A percentile compares a stretch with the other conserved stretches of the same genome.
Evolutionary conservation across 495 filamentous ascomycete genomes (phyloP).

Genomic region (Talaromyces borbonicus): DNA sequence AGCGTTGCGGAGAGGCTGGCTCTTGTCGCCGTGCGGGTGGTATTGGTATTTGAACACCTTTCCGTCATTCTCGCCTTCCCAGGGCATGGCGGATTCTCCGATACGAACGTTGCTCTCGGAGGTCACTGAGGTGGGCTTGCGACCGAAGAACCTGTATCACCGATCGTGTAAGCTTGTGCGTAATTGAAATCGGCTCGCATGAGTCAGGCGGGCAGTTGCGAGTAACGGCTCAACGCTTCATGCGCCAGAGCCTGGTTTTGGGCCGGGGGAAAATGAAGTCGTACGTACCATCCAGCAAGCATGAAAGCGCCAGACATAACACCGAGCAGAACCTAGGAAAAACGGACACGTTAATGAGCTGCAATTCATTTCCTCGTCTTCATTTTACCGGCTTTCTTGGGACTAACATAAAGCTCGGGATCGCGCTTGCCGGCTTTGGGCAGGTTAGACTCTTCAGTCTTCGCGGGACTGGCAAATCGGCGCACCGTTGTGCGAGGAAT

Average conservation of each 20-base stretch:
- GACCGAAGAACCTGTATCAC: slow-evolving; percentile 46
- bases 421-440: slow-evolving; percentile 62
- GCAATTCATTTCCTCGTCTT: slow-evolving; percentile 10
- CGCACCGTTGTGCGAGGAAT: slow-evolving; percentile 29
- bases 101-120: slow-evolving; percentile 73
- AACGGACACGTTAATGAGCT: slow-evolving; percentile 6
- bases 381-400: slow-evolving; percentile 10
- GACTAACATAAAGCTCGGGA: slow-evolving; percentile 70
- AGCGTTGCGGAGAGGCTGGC: slow-evolving; percentile 69
- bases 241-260: too few relatives aligned
- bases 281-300: slow-evolving; percentile 65
- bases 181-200: too few relatives aligned
- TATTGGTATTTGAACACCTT: slow-evolving; percentile 78
- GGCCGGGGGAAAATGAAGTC: slow-evolving; percentile 52
- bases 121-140: slow-evolving; percentile 73
- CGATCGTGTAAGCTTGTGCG: slow-evolving; percentile 1
- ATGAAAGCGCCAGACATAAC: slow-evolving; percentile 86
- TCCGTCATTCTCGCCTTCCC: slow-evolving; percentile 55
- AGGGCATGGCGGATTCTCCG: slow-evolving; percentile 71
- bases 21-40: slow-evolving; percentile 79
- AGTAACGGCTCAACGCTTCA: too few relatives aligned
- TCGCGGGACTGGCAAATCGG: slow-evolving; percentile 34
- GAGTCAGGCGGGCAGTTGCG: too few relatives aligned
- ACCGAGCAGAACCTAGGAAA: slow-evolving; percentile 68
- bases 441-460: slow-evolving; percentile 41